These are phyloP conservation scores for Camellia lanceoleosa DNA, from an alignment of 148 eudicot species.

Conservation along the genomic window DNA sequence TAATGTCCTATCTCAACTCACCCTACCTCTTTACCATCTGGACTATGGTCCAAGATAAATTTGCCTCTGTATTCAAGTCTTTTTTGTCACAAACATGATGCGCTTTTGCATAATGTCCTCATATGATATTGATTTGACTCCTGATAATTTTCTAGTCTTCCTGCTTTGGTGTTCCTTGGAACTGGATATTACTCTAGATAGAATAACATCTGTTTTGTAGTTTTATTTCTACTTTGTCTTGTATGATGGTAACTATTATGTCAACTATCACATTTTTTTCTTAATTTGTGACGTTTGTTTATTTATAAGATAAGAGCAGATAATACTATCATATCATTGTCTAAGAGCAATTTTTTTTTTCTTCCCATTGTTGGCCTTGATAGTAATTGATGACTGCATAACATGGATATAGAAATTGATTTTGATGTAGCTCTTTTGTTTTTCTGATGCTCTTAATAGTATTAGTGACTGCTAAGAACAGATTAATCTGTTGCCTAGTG, in stretches of 20 bases:
- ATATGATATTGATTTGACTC: background rate
- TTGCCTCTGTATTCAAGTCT: background rate
- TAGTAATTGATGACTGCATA: background rate
- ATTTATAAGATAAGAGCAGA: background rate
- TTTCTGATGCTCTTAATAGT: background rate
- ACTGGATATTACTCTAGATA: background rate
- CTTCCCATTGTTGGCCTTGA: background rate
- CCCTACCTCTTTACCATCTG: background rate
- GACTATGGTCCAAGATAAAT: background rate
- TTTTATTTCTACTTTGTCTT: constrained; percentile 11
- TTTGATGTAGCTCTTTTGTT: background rate
- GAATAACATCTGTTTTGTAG: background rate
- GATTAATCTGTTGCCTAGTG: background rate
- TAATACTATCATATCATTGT: background rate
- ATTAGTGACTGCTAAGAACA: background rate
- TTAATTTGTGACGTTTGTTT: background rate
- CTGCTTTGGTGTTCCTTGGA: background rate
- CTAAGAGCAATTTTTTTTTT: background rate
- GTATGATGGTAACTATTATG: background rate
- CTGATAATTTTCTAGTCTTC: background rate
- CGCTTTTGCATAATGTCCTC: background rate
- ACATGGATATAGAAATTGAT: background rate
- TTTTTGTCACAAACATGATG: background rate
- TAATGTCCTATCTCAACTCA: background rate
- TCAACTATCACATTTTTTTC: background rate